Evolutionary conservation across 176 grass and related monocot genomes (phyloP), one percentile per base, ranked within the genome.

Genomic region (Calamus simplicifolius): DNA sequence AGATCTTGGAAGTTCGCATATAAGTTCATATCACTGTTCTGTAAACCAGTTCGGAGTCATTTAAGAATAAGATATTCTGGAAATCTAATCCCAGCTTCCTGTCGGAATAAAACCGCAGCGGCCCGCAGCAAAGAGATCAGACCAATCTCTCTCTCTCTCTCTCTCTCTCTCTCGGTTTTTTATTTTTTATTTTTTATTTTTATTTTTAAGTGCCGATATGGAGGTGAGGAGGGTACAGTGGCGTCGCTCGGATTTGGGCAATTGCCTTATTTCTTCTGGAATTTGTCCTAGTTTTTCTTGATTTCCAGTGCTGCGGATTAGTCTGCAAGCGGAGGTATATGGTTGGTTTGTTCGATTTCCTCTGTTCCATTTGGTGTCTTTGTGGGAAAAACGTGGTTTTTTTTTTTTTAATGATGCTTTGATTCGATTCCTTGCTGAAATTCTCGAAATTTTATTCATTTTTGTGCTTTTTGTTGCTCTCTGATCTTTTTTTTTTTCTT

Each of bases 351-450:
- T 29, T 52, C 59, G 10, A 31, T 58, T 51, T 30, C 25, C 51
- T 59, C 56, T 1, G 50, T 51, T 59, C 19, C 16, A n/a, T 59
- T n/a, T n/a, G 55, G 14, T 19, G 17, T 29, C 51, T 18, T 19
- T 15, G 6, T 51, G 8, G 15, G 7, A 50, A 59, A 78, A 49
- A 81, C 19, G 16, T 50, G 25, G 10, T 61, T 50, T 56, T 76
- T 65, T 30, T 66, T 54, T 8, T 43, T 43, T 12, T 43, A 10
- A 23, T 82, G 54, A 48, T 27, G 28, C 49, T 59, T 19, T 6
- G 80, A 89, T 80, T 89, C 60, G 64, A 89, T 84, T 77, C 85
- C 64, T 79, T 78, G 70, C 78, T 48, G 57, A 4, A 83, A 74
- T 63, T 72, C 71, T 68, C 25, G 61, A 2, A 15, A 43, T 35